A percentile compares a stretch with the other conserved stretches of the same genome.
Evolutionary conservation across 805 yeast species (phyloP).

Genomic region (Dipodascus geniculatus): DNA sequence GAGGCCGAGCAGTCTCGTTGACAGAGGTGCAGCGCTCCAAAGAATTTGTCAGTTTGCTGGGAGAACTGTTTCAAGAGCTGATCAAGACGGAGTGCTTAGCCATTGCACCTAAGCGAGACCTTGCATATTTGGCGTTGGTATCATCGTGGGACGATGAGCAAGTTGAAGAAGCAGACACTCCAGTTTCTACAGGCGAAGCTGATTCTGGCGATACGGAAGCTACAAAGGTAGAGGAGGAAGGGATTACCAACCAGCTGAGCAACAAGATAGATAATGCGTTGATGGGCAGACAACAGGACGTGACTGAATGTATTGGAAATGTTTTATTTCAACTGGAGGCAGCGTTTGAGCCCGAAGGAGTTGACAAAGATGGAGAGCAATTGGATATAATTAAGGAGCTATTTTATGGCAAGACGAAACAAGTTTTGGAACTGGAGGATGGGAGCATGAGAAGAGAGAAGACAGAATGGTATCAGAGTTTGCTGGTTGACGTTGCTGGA

Average conservation of each 20-base stretch:
- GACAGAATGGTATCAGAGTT: constrained; percentile 65
- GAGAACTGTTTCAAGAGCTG: constrained; percentile 59
- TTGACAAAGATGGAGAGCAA: constrained; percentile 71
- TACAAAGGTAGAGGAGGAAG: constrained; percentile 1
- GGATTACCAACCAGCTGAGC: constrained; percentile 1
- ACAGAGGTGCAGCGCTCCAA: constrained; percentile 70
- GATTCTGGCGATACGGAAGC: neutral
- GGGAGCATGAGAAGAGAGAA: constrained; percentile 37
- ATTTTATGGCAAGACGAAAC: constrained; percentile 80
- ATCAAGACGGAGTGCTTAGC: constrained; percentile 48
- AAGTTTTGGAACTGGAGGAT: constrained; percentile 37
- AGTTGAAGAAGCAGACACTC: constrained; percentile 5
- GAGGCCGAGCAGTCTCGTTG: constrained; percentile 75
- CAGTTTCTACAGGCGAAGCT: neutral
- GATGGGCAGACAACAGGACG: constrained; percentile 86
- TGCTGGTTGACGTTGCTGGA: constrained; percentile 77
- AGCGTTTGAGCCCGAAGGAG: constrained; percentile 54
- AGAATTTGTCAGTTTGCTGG: constrained; percentile 66
- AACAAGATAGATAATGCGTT: constrained; percentile 32
- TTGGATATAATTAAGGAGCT: constrained; percentile 65
- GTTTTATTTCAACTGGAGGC: constrained; percentile 86
- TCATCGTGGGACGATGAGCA: constrained; percentile 23
- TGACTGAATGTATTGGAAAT: constrained; percentile 92
- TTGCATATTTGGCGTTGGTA: constrained; percentile 75
- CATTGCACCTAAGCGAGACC: constrained; percentile 70